These are phyloP conservation scores for Penicillium sp. DNA, from an alignment of 2,329 filamentous ascomycete genomes.

Conservation along the genomic window DNA sequence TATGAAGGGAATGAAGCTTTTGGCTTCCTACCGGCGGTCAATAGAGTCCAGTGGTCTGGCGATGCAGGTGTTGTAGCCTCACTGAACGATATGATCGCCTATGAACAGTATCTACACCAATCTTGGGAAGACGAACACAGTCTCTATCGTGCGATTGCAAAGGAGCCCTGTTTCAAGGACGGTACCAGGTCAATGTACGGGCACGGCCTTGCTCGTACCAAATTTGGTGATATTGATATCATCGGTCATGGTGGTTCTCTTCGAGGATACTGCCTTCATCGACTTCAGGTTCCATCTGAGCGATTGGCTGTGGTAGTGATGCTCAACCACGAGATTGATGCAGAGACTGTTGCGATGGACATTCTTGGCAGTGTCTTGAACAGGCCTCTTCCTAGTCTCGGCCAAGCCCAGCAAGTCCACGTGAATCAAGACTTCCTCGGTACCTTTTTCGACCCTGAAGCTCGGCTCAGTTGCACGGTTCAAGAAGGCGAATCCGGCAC, in stretches of 20 bases:
- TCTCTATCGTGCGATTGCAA: background rate
- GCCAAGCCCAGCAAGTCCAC: background rate
- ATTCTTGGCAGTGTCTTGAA: background rate
- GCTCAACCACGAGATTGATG: conserved; percentile 1
- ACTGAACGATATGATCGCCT: background rate
- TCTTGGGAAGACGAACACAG: background rate
- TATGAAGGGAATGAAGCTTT: background rate
- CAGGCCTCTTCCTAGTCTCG: background rate
- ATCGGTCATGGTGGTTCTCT: background rate
- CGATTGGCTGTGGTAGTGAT: background rate
- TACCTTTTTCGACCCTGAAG: background rate
- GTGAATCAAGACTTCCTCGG: background rate
- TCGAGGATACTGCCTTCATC: background rate
- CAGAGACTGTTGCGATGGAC: background rate
- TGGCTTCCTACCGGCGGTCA: background rate
- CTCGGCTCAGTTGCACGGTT: background rate
- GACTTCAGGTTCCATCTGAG: background rate
- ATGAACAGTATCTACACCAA: background rate
- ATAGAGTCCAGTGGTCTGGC: background rate
- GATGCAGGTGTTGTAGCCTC: background rate
- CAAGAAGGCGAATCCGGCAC: background rate
- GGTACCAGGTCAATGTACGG: background rate
- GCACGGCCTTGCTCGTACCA: background rate
- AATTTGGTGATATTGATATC: background rate
- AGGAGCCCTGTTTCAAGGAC: background rate